phyloP scores from a whole-genome alignment of 192 early-diverging fungal species.

The Coemansia sp. region DNA sequence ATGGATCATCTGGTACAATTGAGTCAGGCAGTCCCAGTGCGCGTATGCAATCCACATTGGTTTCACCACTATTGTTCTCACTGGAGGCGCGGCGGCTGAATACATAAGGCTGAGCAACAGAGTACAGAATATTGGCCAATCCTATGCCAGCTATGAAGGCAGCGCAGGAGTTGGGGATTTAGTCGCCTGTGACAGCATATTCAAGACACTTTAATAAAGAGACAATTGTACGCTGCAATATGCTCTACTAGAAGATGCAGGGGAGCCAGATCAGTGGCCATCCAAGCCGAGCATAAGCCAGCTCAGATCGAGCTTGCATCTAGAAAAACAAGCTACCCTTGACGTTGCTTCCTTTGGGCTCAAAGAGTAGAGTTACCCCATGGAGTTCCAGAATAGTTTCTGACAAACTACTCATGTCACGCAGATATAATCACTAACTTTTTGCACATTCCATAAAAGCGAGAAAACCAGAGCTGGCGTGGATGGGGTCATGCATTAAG shows the following conservation, averaged over 20 bases:
- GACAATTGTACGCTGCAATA: conserved; percentile 81
- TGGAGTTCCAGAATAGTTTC: conserved; percentile 74
- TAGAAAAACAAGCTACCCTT: conserved; percentile 87
- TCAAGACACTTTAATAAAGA: conserved; percentile 85
- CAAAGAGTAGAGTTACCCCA: conserved; percentile 67
- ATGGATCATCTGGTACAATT: conserved; percentile 77
- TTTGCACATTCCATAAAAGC: too few relatives aligned
- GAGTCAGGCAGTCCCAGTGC: conserved; percentile 65
- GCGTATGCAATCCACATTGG: conserved; percentile 29
- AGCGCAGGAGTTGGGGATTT: conserved; percentile 32
- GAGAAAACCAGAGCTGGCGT: too few relatives aligned
- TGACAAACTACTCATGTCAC: too few relatives aligned
- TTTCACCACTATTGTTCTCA: background rate
- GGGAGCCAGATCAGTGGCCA: conserved; percentile 76
- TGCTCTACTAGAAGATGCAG: conserved; percentile 77
- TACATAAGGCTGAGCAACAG: conserved; percentile 60
- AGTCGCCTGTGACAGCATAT: conserved; percentile 74
- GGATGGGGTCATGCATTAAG: too few relatives aligned
- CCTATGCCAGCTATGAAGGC: conserved; percentile 80
- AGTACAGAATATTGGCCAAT: conserved; percentile 80
- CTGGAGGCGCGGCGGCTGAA: conserved; percentile 29
- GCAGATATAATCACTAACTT: too few relatives aligned
- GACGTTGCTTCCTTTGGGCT: conserved; percentile 78
- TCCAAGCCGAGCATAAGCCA: conserved; percentile 82
- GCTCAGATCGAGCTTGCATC: conserved; percentile 76